phyloP scores from a whole-genome alignment of 352 stramenopile species.

The Aphanomyces astaci region DNA sequence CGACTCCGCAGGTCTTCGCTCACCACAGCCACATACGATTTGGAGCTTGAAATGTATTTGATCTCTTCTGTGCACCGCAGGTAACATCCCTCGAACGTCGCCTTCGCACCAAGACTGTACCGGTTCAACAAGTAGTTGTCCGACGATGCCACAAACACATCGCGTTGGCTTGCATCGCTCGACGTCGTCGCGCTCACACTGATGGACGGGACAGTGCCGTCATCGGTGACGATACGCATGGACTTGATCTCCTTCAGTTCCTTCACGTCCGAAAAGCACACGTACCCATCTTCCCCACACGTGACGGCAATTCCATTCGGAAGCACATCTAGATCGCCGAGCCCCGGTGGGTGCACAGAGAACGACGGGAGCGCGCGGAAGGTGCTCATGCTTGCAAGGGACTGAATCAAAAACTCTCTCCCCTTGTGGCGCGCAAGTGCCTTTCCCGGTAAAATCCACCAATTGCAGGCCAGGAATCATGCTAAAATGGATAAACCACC shows the following conservation, averaged over 20 bases:
- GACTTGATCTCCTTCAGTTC: conserved; percentile 32
- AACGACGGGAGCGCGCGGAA: not conserved
- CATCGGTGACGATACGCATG: conserved; percentile 32
- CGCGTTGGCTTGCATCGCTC: conserved; percentile 42
- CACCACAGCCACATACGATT: conserved; percentile 54
- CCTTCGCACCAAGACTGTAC: conserved; percentile 30
- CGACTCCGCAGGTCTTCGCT: conserved; percentile 67
- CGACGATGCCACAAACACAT: conserved; percentile 56
- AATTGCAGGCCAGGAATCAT: not conserved
- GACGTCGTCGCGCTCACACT: conserved; percentile 33
- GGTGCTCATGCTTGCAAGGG: not conserved
- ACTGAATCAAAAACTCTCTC: not conserved
- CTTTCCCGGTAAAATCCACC: not conserved
- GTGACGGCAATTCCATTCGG: conserved; percentile 48
- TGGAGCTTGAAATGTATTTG: conserved; percentile 55
- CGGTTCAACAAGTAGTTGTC: conserved; percentile 64
- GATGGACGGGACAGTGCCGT: conserved; percentile 60
- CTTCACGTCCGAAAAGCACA: conserved; percentile 61
- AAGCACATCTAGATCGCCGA: conserved; percentile 1
- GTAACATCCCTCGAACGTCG: conserved; percentile 22
- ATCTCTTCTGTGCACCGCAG: conserved; percentile 66
- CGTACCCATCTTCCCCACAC: conserved; percentile 68
- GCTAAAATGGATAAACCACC: not conserved
- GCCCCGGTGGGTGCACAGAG: conserved; percentile 11
- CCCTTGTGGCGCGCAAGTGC: not conserved